Evolutionary conservation across 306 rosid genomes (phyloP), one percentile per base, ranked within the genome.

Genomic region (Cicer bijugum): DNA sequence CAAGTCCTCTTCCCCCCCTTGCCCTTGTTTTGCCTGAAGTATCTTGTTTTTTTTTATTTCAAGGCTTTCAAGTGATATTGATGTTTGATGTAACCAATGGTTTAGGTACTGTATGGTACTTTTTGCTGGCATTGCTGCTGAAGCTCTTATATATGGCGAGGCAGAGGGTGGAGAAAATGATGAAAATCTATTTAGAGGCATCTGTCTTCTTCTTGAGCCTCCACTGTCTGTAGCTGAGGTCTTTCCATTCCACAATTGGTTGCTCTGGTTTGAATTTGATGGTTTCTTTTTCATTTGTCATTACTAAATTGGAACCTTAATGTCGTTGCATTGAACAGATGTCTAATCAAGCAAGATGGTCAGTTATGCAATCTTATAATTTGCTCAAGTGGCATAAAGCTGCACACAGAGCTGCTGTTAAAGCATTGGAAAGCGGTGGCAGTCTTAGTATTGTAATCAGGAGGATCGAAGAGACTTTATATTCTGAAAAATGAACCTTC

Each of bases 81-180:
- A 64, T 74, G 48, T 59, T 67, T 66, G 39, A 38, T 58, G 51
- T 58, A 69, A 72, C 44, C 80, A 8, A 45, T 76, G 78, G 71
- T 79, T 23, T 77, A 94, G 99, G 89, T 94, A 94, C 87, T 91
- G 95, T 87, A 89, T 88, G 97, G 96, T 94, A 67, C 97, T 94
- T 77, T 94, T 91, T 83, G 91, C 99, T 9, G 99, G 99, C 69
- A 91, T 91, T 83, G 93, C 97, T 6, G 96, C 99, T 40, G 99
- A 91, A 85, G 99, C 96, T 81, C 99, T 94, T 62, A 65, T 94
- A 50, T 94, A 91, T 67, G 96, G 95, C 14, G 98, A 94, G 77
- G 96, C 97, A 60, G 97, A 94, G 86, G 98, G 98, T 39, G 98
- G 98, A 52, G 98, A 94, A 86, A 94, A 94, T 81, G 97, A 94